These are phyloP conservation scores for Vitis hybrid DNA, from an alignment of 177 flowering plant species.

Conservation along the genomic window DNA sequence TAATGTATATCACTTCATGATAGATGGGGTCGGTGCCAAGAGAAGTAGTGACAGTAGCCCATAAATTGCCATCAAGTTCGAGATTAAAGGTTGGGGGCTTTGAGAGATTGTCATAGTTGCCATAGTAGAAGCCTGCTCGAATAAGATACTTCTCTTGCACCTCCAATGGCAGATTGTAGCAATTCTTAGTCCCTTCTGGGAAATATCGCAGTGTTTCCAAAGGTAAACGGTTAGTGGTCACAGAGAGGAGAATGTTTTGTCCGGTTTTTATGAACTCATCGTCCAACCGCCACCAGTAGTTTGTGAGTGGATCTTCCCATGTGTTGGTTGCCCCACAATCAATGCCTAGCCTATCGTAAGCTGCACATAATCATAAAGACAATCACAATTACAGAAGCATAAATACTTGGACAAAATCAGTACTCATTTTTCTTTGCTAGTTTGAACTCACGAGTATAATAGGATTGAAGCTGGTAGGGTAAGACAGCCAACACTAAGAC, in stretches of 20 bases:
- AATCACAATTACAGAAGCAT: no score
- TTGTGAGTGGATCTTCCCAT: neutral
- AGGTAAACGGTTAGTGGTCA: neutral
- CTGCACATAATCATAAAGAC: no score
- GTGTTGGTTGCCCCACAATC: neutral
- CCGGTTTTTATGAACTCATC: neutral
- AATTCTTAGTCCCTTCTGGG: constrained; percentile 6
- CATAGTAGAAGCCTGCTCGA: constrained; percentile 10
- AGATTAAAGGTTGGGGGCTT: constrained; percentile 6
- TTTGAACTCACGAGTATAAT: no score
- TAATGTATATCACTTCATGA: neutral
- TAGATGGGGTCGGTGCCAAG: neutral
- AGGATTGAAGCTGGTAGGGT: no score
- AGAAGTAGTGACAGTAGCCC: constrained; percentile 12
- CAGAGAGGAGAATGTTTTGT: neutral
- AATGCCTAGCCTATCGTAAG: neutral
- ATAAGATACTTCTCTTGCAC: neutral
- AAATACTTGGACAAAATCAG: no score
- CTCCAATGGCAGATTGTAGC: constrained; percentile 1
- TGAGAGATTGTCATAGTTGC: constrained; percentile 12
- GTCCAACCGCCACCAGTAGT: neutral
- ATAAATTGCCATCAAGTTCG: constrained; percentile 5
- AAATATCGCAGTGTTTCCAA: neutral
- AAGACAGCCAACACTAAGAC: no score
- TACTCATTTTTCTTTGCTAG: no score